Evolutionary conservation across 106 monocot species (phyloP), one percentile per base, ranked within the genome.

Genomic region (Iris macrosiphon): DNA sequence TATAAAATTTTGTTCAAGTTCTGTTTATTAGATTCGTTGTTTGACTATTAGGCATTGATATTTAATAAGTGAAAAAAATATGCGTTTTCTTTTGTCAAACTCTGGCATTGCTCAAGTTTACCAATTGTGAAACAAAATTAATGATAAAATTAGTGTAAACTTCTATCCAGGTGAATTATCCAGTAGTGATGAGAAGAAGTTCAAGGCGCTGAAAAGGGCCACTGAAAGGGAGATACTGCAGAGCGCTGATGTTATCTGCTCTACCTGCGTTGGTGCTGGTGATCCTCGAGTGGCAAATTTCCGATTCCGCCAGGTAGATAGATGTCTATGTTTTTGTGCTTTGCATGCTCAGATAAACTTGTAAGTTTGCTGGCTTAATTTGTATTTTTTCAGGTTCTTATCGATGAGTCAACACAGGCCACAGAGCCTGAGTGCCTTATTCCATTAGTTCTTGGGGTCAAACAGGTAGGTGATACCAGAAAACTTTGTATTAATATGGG

Each of bases 171-270:
- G 98, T 57, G 98, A 99, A 60, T 60, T 99, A 39, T 99, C 98
- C 43, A 98, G 87, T 65, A 76, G 87, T 60, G 98, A 99, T 67
- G 98, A 99, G 47, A 99, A 99, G 53, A 99, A 99, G 56, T 99
- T 86, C 63, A 99, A 99, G 75, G 81, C 98, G 49, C 62, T 99
- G 33, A 99, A 99, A 72, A 72, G 98, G 40, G 91, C 98, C 22
- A 99, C 98, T 71, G 98, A 99, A 64, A 79, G 98, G 37, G 98
- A 99, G 67, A 91, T 99, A 70, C 68, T 86, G 27, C 98, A 99
- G 59, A 99, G 80, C 79, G 98, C 98, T 72, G 98, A 99, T 84
- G 98, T 99, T 29, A 91, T 99, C 69, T 99, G 98, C 56, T 91
- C 87, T 69, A 99, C 98, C 8, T 99, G 98, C 81, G 98, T 99